Percentiles rank a stretch among this genome's conserved stretches.
phyloP scores from a whole-genome alignment of 257 asterid genomes.

The Solanum acaule region DNA sequence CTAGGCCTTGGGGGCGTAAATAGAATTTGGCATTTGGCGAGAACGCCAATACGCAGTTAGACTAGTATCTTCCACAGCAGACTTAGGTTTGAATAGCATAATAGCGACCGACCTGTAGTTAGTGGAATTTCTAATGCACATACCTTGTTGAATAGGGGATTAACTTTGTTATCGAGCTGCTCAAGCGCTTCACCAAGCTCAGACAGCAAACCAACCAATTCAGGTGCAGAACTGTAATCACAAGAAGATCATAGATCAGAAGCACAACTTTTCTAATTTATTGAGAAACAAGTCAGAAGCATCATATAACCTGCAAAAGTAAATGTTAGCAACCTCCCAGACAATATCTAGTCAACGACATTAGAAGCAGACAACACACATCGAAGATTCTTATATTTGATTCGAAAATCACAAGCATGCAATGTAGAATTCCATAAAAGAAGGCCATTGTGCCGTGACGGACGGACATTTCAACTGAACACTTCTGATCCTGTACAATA shows the following conservation, averaged over 20 bases:
- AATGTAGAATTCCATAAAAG: not conserved
- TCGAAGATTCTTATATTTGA: not conserved
- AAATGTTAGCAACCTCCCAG: not conserved
- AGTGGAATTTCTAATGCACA: not conserved
- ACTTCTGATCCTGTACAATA: not conserved
- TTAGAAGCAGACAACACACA: not conserved
- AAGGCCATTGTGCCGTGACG: not conserved
- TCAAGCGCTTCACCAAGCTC: constrained; percentile 71
- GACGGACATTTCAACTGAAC: not conserved
- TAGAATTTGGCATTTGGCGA: not conserved
- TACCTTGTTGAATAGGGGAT: constrained; percentile 74
- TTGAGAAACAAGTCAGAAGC: not conserved
- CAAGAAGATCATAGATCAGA: constrained; percentile 9
- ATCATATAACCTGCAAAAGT: not conserved
- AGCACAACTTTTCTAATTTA: not conserved
- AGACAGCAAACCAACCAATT: constrained; percentile 73
- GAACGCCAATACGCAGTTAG: not conserved
- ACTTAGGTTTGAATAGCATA: not conserved
- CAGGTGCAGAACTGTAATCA: constrained; percentile 84
- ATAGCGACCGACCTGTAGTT: not conserved
- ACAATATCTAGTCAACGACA: not conserved
- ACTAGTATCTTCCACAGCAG: not conserved
- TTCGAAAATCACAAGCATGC: not conserved
- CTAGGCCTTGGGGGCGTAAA: not conserved
- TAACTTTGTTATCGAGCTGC: constrained; percentile 72